Evolutionary conservation across 495 filamentous ascomycete genomes (phyloP).

Genomic region (Neurospora africana): DNA sequence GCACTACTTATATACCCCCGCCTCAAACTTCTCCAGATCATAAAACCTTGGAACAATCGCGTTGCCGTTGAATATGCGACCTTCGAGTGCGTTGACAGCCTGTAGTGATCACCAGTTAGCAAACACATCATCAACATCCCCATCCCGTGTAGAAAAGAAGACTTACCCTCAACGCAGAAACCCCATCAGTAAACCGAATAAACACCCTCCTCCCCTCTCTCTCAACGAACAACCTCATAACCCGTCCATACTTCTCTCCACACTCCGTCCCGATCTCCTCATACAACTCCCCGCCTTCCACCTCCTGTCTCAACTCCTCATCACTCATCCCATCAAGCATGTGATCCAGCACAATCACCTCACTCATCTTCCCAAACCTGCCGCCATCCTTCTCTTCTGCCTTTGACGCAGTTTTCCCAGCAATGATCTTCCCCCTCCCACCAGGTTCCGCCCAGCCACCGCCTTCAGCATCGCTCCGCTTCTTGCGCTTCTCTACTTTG

Average conservation of each 20-base stretch:
- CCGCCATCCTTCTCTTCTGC: constrained; percentile 34
- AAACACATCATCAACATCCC: neutral
- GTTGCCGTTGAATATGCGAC: constrained; percentile 78
- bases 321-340: constrained; percentile 73
- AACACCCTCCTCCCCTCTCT: constrained; percentile 54
- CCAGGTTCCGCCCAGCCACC: constrained; percentile 62
- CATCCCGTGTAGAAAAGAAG: neutral
- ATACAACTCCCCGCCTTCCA: constrained; percentile 55
- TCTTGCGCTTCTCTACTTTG: constrained; percentile 71
- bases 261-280: constrained; percentile 96
- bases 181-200: constrained; percentile 74
- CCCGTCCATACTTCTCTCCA: constrained; percentile 74
- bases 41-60: constrained; percentile 68
- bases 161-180: constrained; percentile 73
- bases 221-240: constrained; percentile 74
- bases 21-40: constrained; percentile 69
- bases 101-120: constrained; percentile 20
- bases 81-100: constrained; percentile 82
- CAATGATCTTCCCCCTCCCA: constrained; percentile 72
- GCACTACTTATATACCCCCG: constrained; percentile 45
- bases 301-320: constrained; percentile 46
- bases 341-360: constrained; percentile 64
- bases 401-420: constrained; percentile 36
- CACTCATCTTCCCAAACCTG: constrained; percentile 64
- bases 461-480: constrained; percentile 61